Percentiles rank a stretch among this genome's conserved stretches.
phyloP scores from a whole-genome alignment of 176 grass and related monocot species.

The Sorghum bicolor region DNA sequence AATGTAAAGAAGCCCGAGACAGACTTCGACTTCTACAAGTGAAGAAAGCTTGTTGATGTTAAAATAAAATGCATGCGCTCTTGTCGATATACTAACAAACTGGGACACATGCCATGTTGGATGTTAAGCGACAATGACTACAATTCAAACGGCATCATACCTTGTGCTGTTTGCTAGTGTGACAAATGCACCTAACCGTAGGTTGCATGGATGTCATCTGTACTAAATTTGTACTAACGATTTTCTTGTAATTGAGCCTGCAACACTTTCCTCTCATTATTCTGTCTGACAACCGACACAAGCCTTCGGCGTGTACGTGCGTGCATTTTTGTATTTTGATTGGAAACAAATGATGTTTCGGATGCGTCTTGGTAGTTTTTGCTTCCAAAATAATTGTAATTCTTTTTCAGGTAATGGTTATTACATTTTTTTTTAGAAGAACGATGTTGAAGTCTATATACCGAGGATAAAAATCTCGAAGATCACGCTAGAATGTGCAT shows the following conservation, averaged over 20 bases:
- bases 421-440: background rate
- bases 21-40: conserved; percentile 98
- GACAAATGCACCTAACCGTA: background rate
- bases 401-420: too few relatives aligned
- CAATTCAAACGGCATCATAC: background rate
- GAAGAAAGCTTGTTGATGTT: conserved; percentile 30
- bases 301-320: background rate
- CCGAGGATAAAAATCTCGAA: too few relatives aligned
- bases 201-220: background rate
- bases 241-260: background rate
- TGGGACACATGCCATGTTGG: background rate
- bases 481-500: too few relatives aligned
- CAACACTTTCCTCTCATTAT: background rate
- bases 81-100: background rate
- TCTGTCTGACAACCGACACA: background rate
- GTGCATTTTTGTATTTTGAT: background rate
- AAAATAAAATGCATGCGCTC: background rate
- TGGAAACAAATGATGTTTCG: background rate
- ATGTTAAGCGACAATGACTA: background rate
- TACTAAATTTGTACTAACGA: background rate
- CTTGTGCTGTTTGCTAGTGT: background rate
- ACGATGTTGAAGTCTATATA: background rate
- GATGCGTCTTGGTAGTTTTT: background rate
- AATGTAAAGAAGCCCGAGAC: conserved; percentile 98
- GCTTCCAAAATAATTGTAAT: background rate